A percentile compares a stretch with the other conserved stretches of the same genome.
Evolutionary conservation across 352 stramenopile species (phyloP).

Genomic region (Phytopythium litorale): DNA sequence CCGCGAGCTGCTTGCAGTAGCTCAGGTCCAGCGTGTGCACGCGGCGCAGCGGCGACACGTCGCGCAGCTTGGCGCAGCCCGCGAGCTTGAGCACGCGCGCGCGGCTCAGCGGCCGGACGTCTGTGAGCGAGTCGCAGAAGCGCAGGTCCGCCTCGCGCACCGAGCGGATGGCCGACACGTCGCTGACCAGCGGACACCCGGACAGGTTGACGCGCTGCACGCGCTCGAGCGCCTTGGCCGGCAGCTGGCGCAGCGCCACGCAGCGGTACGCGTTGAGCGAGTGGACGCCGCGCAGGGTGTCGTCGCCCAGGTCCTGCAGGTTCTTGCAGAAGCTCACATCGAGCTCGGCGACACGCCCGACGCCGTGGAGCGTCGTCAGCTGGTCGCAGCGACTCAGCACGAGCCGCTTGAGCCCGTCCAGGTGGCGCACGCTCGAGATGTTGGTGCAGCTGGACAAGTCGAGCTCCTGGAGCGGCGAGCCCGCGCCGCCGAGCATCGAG

Average conservation of each 20-base stretch:
- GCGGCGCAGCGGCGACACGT: constrained; percentile 44
- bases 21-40: constrained; percentile 58
- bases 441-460: constrained; percentile 52
- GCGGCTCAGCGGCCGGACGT: constrained; percentile 27
- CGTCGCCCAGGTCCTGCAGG: constrained; percentile 23
- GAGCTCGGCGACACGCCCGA: constrained; percentile 38
- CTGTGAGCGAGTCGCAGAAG: constrained; percentile 63
- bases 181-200: constrained; percentile 41
- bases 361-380: constrained; percentile 36
- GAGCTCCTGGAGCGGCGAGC: constrained; percentile 32
- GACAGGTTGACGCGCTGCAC: constrained; percentile 57
- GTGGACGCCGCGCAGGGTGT: constrained; percentile 23
- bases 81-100: constrained; percentile 55
- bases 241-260: constrained; percentile 12
- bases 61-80: constrained; percentile 37
- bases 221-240: constrained; percentile 19
- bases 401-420: constrained; percentile 37
- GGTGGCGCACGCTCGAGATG: constrained; percentile 30
- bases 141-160: constrained; percentile 50
- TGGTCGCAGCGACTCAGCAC: constrained; percentile 52
- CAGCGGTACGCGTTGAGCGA: constrained; percentile 54
- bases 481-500: constrained; percentile 21
- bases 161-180: constrained; percentile 34
- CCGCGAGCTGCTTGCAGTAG: constrained; percentile 50
- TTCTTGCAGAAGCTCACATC: constrained; percentile 74